phyloP scores from a whole-genome alignment of 2,329 filamentous ascomycete genomes.

The Cercospora berteroae region DNA sequence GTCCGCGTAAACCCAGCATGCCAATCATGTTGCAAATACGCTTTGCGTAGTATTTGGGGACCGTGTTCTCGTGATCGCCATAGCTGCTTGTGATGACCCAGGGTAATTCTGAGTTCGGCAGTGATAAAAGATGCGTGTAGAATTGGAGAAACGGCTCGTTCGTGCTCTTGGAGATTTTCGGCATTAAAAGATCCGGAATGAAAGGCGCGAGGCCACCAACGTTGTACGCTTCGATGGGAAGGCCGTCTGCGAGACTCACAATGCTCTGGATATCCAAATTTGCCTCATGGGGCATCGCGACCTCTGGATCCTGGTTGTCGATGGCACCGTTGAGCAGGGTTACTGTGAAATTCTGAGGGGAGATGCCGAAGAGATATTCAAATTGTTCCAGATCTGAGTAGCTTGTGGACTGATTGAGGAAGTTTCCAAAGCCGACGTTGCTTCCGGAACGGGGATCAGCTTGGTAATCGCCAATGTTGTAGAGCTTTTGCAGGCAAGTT shows the following conservation, averaged over 20 bases:
- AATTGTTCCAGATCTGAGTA: conserved; percentile 48
- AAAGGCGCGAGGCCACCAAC: conserved; percentile 48
- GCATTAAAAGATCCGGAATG: conserved; percentile 43
- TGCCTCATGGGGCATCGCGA: conserved; percentile 48
- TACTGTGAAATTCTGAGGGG: conserved; percentile 46
- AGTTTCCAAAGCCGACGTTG: conserved; percentile 52
- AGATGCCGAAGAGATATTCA: conserved; percentile 40
- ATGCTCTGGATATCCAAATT: conserved; percentile 65
- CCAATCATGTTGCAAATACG: conserved; percentile 63
- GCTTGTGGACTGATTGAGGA: conserved; percentile 52
- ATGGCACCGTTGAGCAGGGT: conserved; percentile 23
- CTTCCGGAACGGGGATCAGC: conserved; percentile 46
- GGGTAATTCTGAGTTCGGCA: conserved; percentile 52
- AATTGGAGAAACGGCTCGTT: conserved; percentile 68
- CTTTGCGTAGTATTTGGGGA: conserved; percentile 52
- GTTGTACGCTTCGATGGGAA: conserved; percentile 49
- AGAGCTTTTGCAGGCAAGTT: conserved; percentile 50
- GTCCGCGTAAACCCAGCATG: conserved; percentile 62
- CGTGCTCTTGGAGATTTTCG: conserved; percentile 45
- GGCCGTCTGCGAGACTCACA: conserved; percentile 54
- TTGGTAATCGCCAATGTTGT: conserved; percentile 52
- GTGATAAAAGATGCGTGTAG: conserved; percentile 56
- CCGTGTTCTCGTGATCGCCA: conserved; percentile 61
- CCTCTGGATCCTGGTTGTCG: conserved; percentile 28
- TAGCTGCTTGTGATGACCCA: conserved; percentile 64